phyloP scores from a whole-genome alignment of 2,329 filamentous ascomycete genomes.

The Fusarium tanahbumbuense region DNA sequence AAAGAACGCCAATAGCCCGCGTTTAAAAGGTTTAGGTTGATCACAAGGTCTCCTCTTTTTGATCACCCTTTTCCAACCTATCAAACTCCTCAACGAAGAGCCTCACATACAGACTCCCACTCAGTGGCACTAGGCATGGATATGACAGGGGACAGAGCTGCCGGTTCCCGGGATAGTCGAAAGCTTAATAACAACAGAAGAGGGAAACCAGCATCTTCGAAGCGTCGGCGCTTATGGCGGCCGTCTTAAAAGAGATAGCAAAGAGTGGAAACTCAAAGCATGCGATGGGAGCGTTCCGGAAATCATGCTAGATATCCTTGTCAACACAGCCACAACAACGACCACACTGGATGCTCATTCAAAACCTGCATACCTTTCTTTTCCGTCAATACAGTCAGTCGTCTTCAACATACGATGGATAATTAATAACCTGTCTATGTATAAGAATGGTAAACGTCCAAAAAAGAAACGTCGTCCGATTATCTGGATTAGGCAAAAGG shows the following conservation, averaged over 20 bases:
- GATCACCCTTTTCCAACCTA: not conserved
- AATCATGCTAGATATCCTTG: not conserved
- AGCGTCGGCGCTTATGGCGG: no score
- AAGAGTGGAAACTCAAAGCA: not conserved
- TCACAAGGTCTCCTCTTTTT: not conserved
- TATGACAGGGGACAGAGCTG: not conserved
- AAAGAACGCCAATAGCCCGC: not conserved
- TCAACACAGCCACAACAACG: no score
- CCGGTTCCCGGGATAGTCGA: not conserved
- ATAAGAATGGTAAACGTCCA: no score
- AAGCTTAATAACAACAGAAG: not conserved
- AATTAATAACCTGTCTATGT: no score
- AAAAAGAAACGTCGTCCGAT: no score
- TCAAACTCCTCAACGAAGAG: not conserved
- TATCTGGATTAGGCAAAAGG: conserved; percentile 31
- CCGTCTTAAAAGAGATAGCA: not conserved
- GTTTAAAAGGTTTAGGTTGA: not conserved
- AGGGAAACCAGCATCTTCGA: not conserved
- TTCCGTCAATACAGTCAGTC: no score
- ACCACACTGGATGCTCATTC: no score
- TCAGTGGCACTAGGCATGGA: not conserved
- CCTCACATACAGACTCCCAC: not conserved
- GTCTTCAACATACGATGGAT: no score
- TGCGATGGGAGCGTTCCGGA: no score
- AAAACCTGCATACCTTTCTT: no score